Conservation (phyloP, 495 filamentous ascomycete species). For the Glutinoglossum americanum region DNA sequence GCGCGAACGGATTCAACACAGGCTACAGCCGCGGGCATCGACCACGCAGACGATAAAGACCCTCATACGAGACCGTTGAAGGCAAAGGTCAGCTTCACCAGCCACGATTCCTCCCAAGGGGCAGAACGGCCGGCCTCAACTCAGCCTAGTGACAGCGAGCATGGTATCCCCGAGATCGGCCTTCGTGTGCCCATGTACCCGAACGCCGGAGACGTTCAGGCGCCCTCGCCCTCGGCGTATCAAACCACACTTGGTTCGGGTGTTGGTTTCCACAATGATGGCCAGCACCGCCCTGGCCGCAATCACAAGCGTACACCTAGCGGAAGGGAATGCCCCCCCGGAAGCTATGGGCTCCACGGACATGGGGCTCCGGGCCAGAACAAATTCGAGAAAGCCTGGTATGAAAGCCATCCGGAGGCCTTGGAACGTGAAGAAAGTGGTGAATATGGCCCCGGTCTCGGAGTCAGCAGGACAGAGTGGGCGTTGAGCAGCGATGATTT, state of each 20-base stretch:
- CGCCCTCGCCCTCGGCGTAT: conserved; percentile 63
- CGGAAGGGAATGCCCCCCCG: conserved; percentile 35
- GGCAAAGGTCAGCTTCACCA: conserved; percentile 23
- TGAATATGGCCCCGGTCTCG: conserved; percentile 38
- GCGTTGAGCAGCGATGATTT: conserved; percentile 80
- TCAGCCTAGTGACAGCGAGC: conserved; percentile 37
- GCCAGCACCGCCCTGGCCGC: conserved; percentile 18
- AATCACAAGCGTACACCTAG: conserved; percentile 48
- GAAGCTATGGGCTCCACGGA: conserved; percentile 71
- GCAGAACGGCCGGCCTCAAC: conserved; percentile 26
- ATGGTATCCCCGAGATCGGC: conserved; percentile 81
- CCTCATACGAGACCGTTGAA: conserved; percentile 27
- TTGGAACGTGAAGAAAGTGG: conserved; percentile 49
- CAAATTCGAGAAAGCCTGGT: conserved; percentile 71
- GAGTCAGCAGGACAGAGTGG: conserved; percentile 50
- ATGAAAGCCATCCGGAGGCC: conserved; percentile 70
- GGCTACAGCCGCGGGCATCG: conserved; percentile 64
- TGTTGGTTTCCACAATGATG: conserved; percentile 32
- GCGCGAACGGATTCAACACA: conserved; percentile 75
- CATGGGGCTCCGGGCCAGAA: conserved; percentile 44
- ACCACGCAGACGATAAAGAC: conserved; percentile 37
- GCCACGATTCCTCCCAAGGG: conserved; percentile 27
- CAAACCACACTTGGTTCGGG: conserved; percentile 27
- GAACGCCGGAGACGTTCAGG: conserved; percentile 89
- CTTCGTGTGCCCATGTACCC: conserved; percentile 82